Percentiles rank a stretch among this genome's conserved stretches.
phyloP scores from a whole-genome alignment of 768 basidiomycete genomes.

The Tubosaeta brunneosetosa region DNA sequence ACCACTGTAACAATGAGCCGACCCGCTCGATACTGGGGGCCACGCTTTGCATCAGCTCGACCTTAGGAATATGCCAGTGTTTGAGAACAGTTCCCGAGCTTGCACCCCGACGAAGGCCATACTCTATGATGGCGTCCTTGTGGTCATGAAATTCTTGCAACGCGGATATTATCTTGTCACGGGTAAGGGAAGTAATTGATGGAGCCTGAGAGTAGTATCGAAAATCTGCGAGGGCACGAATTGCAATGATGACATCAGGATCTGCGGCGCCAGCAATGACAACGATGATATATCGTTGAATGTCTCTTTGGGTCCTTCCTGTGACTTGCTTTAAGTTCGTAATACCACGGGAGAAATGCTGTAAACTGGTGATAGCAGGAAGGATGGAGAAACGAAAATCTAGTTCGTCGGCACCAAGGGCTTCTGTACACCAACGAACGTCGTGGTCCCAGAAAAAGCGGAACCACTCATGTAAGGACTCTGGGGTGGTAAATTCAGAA shows the following conservation, averaged over 20 bases:
- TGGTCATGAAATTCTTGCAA: conserved; percentile 32
- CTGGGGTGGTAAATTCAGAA: too few species aligned
- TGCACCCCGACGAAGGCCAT: conserved; percentile 22
- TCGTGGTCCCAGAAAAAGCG: too few species aligned
- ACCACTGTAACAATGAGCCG: too few species aligned
- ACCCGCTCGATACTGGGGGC: too few species aligned
- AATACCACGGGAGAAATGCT: conserved; percentile 37
- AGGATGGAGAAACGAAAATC: conserved; percentile 5
- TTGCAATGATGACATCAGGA: conserved; percentile 25
- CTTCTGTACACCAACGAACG: background rate
- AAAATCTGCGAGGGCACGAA: conserved; percentile 37
- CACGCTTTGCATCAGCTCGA: background rate
- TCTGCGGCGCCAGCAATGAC: conserved; percentile 33
- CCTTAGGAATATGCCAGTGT: conserved; percentile 40
- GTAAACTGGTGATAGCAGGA: conserved; percentile 20
- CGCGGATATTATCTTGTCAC: conserved; percentile 16
- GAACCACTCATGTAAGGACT: too few species aligned
- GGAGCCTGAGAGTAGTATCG: conserved; percentile 31
- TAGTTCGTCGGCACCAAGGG: background rate
- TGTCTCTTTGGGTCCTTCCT: conserved; percentile 35
- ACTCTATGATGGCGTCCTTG: conserved; percentile 32
- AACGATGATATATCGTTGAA: conserved; percentile 33
- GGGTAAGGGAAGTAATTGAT: conserved; percentile 13
- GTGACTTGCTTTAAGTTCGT: conserved; percentile 40
- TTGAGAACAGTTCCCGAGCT: conserved; percentile 18